Percentiles rank a stretch among this genome's conserved stretches.
phyloP scores from a whole-genome alignment of 2,329 filamentous ascomycete genomes.

The Incumbomyces lentus region DNA sequence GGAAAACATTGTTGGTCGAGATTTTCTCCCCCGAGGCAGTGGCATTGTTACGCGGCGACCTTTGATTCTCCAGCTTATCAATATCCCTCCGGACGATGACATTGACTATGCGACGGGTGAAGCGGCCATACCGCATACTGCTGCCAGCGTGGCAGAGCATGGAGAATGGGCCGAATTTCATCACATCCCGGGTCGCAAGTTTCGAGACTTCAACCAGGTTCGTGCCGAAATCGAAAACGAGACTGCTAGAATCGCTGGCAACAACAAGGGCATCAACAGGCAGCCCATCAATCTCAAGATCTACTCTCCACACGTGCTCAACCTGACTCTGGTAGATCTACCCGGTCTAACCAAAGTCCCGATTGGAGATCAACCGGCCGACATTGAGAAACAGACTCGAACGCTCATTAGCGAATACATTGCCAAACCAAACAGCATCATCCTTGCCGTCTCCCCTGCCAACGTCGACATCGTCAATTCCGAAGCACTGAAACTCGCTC shows the following conservation, averaged over 20 bases:
- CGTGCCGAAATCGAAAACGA: slow-evolving; percentile 96
- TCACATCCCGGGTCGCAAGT: slow-evolving; percentile 79
- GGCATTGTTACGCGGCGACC: slow-evolving; percentile 93
- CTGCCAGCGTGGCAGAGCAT: slow-evolving; percentile 58
- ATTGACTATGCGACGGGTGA: slow-evolving; percentile 59
- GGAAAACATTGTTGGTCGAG: slow-evolving; percentile 95
- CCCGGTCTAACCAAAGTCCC: slow-evolving; percentile 96
- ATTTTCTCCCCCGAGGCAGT: slow-evolving; percentile 91
- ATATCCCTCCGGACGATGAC: slow-evolving; percentile 54
- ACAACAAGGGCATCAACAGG: slow-evolving; percentile 96
- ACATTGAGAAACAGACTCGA: slow-evolving; percentile 97
- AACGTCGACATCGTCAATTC: slow-evolving; percentile 99
- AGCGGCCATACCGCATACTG: slow-evolving; percentile 61
- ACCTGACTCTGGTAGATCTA: slow-evolving; percentile 89
- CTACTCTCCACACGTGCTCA: slow-evolving; percentile 93
- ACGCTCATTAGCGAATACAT: slow-evolving; percentile 97
- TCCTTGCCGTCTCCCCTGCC: slow-evolving; percentile 89
- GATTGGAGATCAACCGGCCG: slow-evolving; percentile 91
- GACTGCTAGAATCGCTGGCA: slow-evolving; percentile 86
- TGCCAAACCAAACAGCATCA: slow-evolving; percentile 96
- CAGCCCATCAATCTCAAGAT: slow-evolving; percentile 98
- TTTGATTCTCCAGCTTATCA: slow-evolving; percentile 95
- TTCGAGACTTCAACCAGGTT: slow-evolving; percentile 85
- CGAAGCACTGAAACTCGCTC: slow-evolving; percentile 88
- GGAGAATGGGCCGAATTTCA: slow-evolving; percentile 90